phyloP scores from a whole-genome alignment of 352 stramenopile species.

The Phytophthora quininea region DNA sequence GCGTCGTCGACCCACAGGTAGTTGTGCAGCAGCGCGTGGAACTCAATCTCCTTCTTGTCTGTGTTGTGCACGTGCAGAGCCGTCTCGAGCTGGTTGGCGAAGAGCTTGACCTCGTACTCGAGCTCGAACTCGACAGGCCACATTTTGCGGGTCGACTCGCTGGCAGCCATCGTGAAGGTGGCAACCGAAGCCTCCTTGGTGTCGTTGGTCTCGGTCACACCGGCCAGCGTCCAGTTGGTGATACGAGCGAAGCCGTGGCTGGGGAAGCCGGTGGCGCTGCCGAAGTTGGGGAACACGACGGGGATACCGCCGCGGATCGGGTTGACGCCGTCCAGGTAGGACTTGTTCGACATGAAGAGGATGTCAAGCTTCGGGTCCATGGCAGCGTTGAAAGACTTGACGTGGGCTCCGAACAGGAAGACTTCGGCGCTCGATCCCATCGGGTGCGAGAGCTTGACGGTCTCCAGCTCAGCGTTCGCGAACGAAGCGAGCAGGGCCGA shows the following conservation, averaged over 20 bases:
- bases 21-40: conserved; percentile 55
- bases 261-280: conserved; percentile 48
- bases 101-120: too few species aligned
- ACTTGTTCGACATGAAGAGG: conserved; percentile 81
- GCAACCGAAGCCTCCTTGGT: conserved; percentile 17
- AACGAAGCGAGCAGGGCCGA: conserved; percentile 20
- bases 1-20: conserved; percentile 13
- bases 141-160: conserved; percentile 18
- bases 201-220: conserved; percentile 2
- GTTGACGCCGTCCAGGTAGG: conserved; percentile 75
- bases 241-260: conserved; percentile 14
- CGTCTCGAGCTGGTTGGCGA: conserved; percentile 60
- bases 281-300: conserved; percentile 91
- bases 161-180: conserved; percentile 39
- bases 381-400: conserved; percentile 55
- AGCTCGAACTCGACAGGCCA: too few species aligned
- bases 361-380: conserved; percentile 41
- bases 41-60: conserved; percentile 74
- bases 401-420: conserved; percentile 75
- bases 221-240: conserved; percentile 28
- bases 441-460: conserved; percentile 49
- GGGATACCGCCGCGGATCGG: conserved; percentile 88
- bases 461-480: conserved; percentile 46
- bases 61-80: conserved; percentile 89
- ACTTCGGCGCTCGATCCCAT: conserved; percentile 60